Evolutionary conservation across 1,139 yeast genomes (phyloP), one percentile per base, ranked within the genome.

Genomic region (Saccharomyces pastorianus): DNA sequence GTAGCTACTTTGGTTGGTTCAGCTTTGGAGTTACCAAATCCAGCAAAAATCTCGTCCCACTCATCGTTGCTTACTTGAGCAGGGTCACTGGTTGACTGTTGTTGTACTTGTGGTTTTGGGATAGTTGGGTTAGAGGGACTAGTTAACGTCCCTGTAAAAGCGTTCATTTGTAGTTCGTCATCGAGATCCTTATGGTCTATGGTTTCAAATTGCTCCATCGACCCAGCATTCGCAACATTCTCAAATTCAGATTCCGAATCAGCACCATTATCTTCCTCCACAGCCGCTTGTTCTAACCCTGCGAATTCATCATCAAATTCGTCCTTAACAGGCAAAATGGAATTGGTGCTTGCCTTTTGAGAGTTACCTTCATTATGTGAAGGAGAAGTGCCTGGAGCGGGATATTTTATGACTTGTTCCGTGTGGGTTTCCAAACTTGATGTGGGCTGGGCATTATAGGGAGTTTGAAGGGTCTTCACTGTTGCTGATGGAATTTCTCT

Each of bases 11-110:
- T 27, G 55, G 47, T n/a, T 26, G n/a, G 17, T 26, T 58, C 53
- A 27, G 50, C 29, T 7, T 28, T 25, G 51, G 48, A 31, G 63
- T 84, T 86, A 31, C 93, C 93, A 67, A 89, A 86, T 0, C 95
- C 96, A 2, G 96, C 95, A 74, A 90, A 90, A 32, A 90, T 77
- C 70, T 89, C 95, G 64, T 90, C 96, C 97, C 97, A 90, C 69
- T 90, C 97, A 64, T 88, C 96, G 55, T 80, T 79, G 32, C 66
- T 68, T 13, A 65, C 63, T 25, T 65, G 65, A 25, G 58, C 55
- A 25, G 55, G 44, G 5, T 34, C 49, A n/a, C 13, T 34, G 9
- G 53, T 13, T 13, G 32, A 20, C 17, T 50, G 49, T 17, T 38
- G 47, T 38, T 38, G n/a, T 14, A 48, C 46, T 8, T 52, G 52